Base-by-base conservation (phyloP, 371 early-diverging fungal genomes). In the Coemansia sp. region DNA sequence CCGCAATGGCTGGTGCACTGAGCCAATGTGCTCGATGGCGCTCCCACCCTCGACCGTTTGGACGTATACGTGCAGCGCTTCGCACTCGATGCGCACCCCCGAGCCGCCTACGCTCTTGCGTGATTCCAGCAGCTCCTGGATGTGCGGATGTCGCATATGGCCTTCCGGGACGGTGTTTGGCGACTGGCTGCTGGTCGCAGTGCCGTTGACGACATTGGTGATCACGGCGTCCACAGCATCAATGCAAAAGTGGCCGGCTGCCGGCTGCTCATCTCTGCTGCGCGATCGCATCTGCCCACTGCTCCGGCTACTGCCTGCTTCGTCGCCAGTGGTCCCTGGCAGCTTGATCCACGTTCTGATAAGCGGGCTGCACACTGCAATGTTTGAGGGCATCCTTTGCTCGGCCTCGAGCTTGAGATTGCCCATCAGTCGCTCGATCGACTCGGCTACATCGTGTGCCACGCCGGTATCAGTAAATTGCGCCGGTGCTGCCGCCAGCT, bases 161-260 rank as follows among this genome's bases (percentile, higher is more conserved):
- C 72, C 76, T 10, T 67, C 71, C 4, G 76, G 76, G 9, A 72
- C 61, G 10, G 39, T 50, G 42, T 64, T 56, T 9, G 61, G 61
- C 14, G 67, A 57, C 59, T 68, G 63, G 57, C 64, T 76, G 68
- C 76, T 76, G n/a, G 68, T 63, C 8, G 76, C 72, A 5, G 74
- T 67, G 59, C 76, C 76, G 26, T 68, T 76, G 49, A 76, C 74
- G 4, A 76, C 61, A 39, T 76, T 76, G 38, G 76, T 72, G 31
- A 76, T 66, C 16, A 72, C 76, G 0, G 72, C 75, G 45, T 75
- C 75, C 26, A 75, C 57, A 0, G 66, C 70, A 41, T 75, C 75
- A 11, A 75, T 57, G 26, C 75, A 69, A 45, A 75, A 75, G 49
- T 75, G 75, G 2, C 75, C 75, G 2, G 66, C 66, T 1, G 64